Evolutionary conservation across 1,284 basidiomycete species (phyloP).

Genomic region (Rhodotorula sp.): DNA sequence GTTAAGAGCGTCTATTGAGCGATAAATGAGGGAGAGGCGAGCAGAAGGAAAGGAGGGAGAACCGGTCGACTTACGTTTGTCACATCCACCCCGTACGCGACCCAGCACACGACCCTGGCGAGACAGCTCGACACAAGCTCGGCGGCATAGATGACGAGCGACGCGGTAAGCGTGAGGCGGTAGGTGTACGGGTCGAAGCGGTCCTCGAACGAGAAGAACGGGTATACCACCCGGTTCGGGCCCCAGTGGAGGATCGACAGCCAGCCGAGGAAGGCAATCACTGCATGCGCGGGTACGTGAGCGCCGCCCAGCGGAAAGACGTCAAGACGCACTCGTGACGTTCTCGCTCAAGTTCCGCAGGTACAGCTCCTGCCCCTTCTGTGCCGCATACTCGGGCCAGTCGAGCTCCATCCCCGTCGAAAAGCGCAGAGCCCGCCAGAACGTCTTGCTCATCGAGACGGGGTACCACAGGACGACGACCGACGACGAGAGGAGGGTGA

Average conservation of each 20-base stretch:
- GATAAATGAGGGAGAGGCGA: not conserved
- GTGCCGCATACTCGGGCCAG: slow-evolving; percentile 56
- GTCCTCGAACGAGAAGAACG: slow-evolving; percentile 60
- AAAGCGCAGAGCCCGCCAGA: slow-evolving; percentile 54
- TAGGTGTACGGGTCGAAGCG: slow-evolving; percentile 60
- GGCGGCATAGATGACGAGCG: slow-evolving; percentile 58
- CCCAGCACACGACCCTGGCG: slow-evolving; percentile 55
- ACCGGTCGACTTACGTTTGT: slow-evolving; percentile 50
- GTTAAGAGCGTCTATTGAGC: not conserved
- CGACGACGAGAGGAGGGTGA: slow-evolving; percentile 59
- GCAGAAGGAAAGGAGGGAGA: not conserved
- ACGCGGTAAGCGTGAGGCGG: slow-evolving; percentile 58
- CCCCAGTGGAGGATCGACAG: slow-evolving; percentile 60
- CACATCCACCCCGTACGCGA: slow-evolving; percentile 56
- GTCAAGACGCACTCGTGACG: slow-evolving; percentile 55
- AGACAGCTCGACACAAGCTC: slow-evolving; percentile 58
- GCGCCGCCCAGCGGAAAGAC: slow-evolving; percentile 1
- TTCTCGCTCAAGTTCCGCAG: slow-evolving; percentile 61
- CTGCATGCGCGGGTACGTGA: not conserved
- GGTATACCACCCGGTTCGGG: slow-evolving; percentile 58
- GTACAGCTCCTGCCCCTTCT: slow-evolving; percentile 52
- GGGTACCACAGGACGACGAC: slow-evolving; percentile 60
- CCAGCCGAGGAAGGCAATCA: slow-evolving; percentile 52
- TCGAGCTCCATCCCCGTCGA: slow-evolving; percentile 55
- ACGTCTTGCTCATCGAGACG: slow-evolving; percentile 57